Evolutionary conservation across 2,329 filamentous ascomycete species (phyloP).

Genomic region (Fusarium vanettenii): DNA sequence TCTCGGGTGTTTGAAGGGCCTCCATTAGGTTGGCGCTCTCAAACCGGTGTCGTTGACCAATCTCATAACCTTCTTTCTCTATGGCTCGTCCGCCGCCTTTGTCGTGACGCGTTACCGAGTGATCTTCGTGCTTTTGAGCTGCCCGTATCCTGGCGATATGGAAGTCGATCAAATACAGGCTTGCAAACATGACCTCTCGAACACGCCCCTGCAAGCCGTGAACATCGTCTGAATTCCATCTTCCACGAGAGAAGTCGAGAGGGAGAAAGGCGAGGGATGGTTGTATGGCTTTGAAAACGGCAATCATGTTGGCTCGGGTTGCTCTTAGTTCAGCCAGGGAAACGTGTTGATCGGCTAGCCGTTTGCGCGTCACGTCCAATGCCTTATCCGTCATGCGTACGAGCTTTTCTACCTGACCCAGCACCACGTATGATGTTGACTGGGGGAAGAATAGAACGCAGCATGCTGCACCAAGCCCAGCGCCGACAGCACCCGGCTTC

Average conservation of each 20-base stretch:
- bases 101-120: not conserved
- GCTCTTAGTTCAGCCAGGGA: slow-evolving; percentile 47
- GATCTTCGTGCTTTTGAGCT: slow-evolving; percentile 32
- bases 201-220: slow-evolving; percentile 50
- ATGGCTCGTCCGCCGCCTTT: not conserved
- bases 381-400: slow-evolving; percentile 47
- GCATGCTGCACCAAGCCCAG: slow-evolving; percentile 57
- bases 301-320: slow-evolving; percentile 45
- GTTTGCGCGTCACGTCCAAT: slow-evolving; percentile 44
- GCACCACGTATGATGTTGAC: slow-evolving; percentile 59
- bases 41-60: slow-evolving; percentile 43
- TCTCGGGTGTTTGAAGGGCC: slow-evolving; percentile 53
- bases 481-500: slow-evolving; percentile 58
- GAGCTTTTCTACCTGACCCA: slow-evolving; percentile 49
- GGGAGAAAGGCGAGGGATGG: slow-evolving; percentile 57
- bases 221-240: slow-evolving; percentile 59
- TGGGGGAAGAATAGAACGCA: slow-evolving; percentile 61
- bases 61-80: slow-evolving; percentile 23
- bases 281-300: slow-evolving; percentile 51
- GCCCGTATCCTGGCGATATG: slow-evolving; percentile 50
- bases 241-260: slow-evolving; percentile 58
- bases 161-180: slow-evolving; percentile 55
- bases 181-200: slow-evolving; percentile 49
- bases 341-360: slow-evolving; percentile 32
- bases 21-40: slow-evolving; percentile 50